Conservation (phyloP, 2,329 filamentous ascomycete genomes). For the Acephala macrosclerotiorum region DNA sequence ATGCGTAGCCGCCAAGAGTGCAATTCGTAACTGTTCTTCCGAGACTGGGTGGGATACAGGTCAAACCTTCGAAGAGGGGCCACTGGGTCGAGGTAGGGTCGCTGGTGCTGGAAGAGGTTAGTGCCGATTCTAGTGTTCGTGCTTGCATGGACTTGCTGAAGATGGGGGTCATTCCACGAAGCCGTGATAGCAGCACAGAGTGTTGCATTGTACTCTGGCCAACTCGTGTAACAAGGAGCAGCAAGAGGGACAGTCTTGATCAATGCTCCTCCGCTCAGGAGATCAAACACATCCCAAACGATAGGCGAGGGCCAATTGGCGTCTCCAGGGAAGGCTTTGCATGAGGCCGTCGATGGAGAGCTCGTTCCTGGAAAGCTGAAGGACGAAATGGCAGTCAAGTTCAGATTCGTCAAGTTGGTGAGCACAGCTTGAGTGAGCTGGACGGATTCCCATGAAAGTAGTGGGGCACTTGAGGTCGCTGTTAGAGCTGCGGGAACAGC, state of each 20-base stretch:
- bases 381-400: constrained; percentile 11
- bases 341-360: constrained; percentile 38
- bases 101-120: constrained; percentile 46
- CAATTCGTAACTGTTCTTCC: constrained; percentile 20
- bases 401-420: constrained; percentile 21
- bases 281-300: constrained; percentile 56
- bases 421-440: constrained; percentile 19
- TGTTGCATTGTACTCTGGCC: constrained; percentile 41
- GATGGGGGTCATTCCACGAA: constrained; percentile 45
- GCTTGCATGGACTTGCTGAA: constrained; percentile 42
- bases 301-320: constrained; percentile 54
- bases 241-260: constrained; percentile 53
- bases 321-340: constrained; percentile 39
- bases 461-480: neutral
- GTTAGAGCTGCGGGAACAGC: neutral
- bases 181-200: constrained; percentile 45
- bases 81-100: constrained; percentile 53
- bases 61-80: constrained; percentile 50
- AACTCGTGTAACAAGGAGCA: constrained; percentile 50
- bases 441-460: constrained; percentile 19
- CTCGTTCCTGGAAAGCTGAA: constrained; percentile 14
- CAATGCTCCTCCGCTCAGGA: constrained; percentile 51
- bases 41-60: constrained; percentile 45
- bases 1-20: constrained; percentile 31
- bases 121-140: constrained; percentile 24